Percentiles rank a stretch among this genome's conserved stretches.
Conservation (phyloP, 1,284 basidiomycete genomes). For the Melampsora americana region DNA sequence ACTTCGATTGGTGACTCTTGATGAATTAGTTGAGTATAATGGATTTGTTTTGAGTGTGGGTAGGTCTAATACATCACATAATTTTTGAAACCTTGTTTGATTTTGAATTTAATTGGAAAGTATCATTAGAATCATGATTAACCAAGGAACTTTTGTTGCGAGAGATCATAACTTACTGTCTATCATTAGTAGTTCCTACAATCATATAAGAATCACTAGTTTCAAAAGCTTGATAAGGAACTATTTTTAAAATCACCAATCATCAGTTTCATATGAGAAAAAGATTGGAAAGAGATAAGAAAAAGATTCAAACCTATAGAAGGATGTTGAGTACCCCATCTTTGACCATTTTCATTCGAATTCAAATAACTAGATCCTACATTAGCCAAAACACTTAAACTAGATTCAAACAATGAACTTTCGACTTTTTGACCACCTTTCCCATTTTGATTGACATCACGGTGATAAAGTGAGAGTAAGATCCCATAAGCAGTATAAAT, state of each 20-base stretch:
- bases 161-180: conserved; percentile 62
- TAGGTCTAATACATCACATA: conserved; percentile 62
- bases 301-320: conserved; percentile 54
- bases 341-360: conserved; percentile 74
- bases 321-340: conserved; percentile 84
- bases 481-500: conserved; percentile 69
- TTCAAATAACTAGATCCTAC: conserved; percentile 92
- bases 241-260: conserved; percentile 58
- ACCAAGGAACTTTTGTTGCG: too few species aligned
- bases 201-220: conserved; percentile 85
- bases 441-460: background rate
- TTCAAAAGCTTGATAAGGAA: conserved; percentile 86
- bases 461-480: conserved; percentile 68
- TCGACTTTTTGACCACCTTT: conserved; percentile 28
- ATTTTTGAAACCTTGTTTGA: conserved; percentile 63
- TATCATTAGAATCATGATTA: conserved; percentile 26
- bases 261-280: background rate
- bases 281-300: conserved; percentile 55
- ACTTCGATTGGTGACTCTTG: conserved; percentile 71
- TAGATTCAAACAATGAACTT: conserved; percentile 48
- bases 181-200: conserved; percentile 89
- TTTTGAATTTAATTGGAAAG: background rate
- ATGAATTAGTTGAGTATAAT: conserved; percentile 69
- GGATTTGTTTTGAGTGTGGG: conserved; percentile 63
- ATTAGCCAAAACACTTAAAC: conserved; percentile 87